These are phyloP conservation scores for Puccinellia tenuiflora DNA, from an alignment of 176 grass and related monocot species.

Conservation along the genomic window DNA sequence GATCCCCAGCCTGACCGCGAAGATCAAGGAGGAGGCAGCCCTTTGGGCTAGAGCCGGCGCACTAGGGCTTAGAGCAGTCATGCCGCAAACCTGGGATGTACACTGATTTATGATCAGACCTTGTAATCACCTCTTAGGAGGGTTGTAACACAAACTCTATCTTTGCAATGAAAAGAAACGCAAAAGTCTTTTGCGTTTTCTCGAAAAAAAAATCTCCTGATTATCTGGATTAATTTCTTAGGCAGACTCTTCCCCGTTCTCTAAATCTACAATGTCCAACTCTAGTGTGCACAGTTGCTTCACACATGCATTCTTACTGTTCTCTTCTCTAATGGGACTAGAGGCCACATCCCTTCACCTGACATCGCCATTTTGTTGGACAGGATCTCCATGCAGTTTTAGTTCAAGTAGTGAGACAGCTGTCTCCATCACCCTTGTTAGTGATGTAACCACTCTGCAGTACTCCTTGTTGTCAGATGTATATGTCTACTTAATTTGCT, in stretches of 20 bases:
- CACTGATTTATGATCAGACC: too few species aligned
- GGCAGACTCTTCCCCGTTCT: neutral
- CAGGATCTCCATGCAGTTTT: neutral
- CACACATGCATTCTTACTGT: neutral
- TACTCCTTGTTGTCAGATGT: neutral
- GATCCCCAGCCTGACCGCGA: too few species aligned
- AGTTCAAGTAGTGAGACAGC: slow-evolving; percentile 24
- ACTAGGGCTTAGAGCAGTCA: too few species aligned
- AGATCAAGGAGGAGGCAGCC: too few species aligned
- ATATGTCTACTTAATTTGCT: neutral
- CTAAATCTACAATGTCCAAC: neutral
- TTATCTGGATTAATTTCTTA: slow-evolving; percentile 15
- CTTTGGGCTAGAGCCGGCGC: too few species aligned
- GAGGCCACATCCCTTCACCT: slow-evolving; percentile 26
- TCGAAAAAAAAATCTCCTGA: too few species aligned
- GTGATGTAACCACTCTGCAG: neutral
- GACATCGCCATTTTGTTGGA: neutral
- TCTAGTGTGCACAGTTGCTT: neutral
- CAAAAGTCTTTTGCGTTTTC: too few species aligned
- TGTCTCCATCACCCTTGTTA: slow-evolving; percentile 17
- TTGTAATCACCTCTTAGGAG: too few species aligned
- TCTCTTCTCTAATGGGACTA: neutral
- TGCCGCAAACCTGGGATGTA: too few species aligned
- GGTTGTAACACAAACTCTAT: too few species aligned
- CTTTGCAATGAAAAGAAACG: too few species aligned